Evolutionary conservation across 2,329 filamentous ascomycete species (phyloP).

Genomic region (Chalara sp.): DNA sequence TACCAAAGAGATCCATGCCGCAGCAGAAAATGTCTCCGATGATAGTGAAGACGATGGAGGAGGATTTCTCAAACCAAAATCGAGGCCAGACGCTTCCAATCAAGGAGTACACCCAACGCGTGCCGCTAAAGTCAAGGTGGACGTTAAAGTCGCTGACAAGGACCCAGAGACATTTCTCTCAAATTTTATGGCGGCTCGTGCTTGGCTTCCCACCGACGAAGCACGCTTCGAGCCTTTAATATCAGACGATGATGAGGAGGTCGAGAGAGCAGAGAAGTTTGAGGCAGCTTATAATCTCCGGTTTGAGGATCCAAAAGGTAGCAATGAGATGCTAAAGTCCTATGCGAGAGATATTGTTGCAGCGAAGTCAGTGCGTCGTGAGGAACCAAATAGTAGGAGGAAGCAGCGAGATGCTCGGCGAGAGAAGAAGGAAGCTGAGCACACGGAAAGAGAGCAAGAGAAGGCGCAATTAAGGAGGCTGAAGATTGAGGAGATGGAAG

Average conservation of each 20-base stretch:
- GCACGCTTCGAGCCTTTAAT: constrained; percentile 75
- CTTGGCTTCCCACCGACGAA: constrained; percentile 70
- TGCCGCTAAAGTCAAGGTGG: constrained; percentile 43
- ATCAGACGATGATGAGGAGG: constrained; percentile 73
- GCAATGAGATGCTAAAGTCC: constrained; percentile 80
- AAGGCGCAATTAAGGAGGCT: constrained; percentile 78
- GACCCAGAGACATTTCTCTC: constrained; percentile 90
- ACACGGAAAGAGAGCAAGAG: constrained; percentile 69
- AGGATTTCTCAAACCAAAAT: constrained; percentile 71
- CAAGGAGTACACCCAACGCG: constrained; percentile 49
- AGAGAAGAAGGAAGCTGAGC: constrained; percentile 71
- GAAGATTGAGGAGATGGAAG: constrained; percentile 84
- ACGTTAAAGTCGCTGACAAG: constrained; percentile 72
- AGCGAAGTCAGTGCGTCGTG: constrained; percentile 76
- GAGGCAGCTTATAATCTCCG: constrained; percentile 93
- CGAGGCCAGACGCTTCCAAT: constrained; percentile 28
- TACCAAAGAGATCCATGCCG: constrained; percentile 72
- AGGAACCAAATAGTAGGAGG: constrained; percentile 71
- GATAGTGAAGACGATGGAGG: constrained; percentile 47
- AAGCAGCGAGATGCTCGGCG: constrained; percentile 73
- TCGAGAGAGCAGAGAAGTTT: constrained; percentile 73
- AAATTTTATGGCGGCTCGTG: constrained; percentile 87
- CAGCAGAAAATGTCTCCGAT: constrained; percentile 38
- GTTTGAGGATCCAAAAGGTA: constrained; percentile 84
- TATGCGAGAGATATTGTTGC: constrained; percentile 83